A percentile compares a stretch with the other conserved stretches of the same genome.
Evolutionary conservation across 208 protist species (phyloP).

Genomic region (Leishmania arabica): DNA sequence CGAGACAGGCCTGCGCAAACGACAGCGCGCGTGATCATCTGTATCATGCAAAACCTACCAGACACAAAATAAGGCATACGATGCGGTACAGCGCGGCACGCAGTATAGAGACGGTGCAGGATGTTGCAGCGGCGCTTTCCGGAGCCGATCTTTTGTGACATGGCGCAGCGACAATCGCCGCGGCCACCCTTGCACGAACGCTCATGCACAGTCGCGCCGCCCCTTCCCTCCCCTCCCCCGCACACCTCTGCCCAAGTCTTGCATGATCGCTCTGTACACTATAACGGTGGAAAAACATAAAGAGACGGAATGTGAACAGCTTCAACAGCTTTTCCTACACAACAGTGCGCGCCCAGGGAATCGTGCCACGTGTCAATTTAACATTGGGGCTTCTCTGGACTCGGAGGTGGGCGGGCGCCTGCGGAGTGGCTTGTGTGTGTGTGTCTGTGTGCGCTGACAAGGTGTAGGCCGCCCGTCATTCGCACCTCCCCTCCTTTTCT

Average conservation of each 20-base stretch:
- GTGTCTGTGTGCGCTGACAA: neutral
- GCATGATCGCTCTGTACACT: neutral
- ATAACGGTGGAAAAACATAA: neutral
- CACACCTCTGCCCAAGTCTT: neutral
- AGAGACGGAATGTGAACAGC: neutral
- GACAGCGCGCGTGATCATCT: conserved; percentile 24
- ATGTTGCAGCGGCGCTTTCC: neutral
- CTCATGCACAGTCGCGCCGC: neutral
- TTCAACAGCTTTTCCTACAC: neutral
- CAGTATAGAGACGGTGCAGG: neutral
- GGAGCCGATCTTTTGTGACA: neutral
- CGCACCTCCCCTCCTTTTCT: neutral
- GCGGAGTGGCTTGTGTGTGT: neutral
- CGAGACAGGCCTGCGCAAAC: conserved; percentile 71
- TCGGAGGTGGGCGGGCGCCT: neutral
- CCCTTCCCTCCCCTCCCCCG: too few relatives aligned
- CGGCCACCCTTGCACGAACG: neutral
- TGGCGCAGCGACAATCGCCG: too few relatives aligned
- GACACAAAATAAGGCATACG: neutral
- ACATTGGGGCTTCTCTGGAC: neutral
- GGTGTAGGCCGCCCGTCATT: neutral
- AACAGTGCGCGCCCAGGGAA: too few relatives aligned
- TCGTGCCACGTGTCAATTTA: neutral
- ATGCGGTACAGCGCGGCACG: neutral
- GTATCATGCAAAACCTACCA: too few relatives aligned